phyloP scores from a whole-genome alignment of 1,284 basidiomycete species.

The Microbotryum saponariae region DNA sequence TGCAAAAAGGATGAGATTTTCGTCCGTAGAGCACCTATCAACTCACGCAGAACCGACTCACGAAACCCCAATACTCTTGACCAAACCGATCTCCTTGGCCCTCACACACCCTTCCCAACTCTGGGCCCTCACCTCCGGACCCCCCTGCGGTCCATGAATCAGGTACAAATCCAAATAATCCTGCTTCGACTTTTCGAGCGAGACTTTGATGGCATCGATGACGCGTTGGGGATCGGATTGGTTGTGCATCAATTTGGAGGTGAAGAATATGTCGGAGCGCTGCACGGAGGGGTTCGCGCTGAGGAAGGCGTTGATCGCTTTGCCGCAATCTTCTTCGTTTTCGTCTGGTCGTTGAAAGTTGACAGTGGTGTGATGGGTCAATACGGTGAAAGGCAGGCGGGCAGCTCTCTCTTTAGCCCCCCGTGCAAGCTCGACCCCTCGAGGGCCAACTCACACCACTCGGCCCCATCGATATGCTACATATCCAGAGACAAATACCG shows the following conservation, averaged over 20 bases:
- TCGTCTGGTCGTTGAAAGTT: constrained; percentile 9
- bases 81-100: constrained; percentile 56
- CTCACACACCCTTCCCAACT: constrained; percentile 40
- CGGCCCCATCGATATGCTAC: constrained; percentile 17
- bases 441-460: constrained; percentile 18
- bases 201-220: constrained; percentile 17
- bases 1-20: not conserved
- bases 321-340: constrained; percentile 31
- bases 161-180: constrained; percentile 67
- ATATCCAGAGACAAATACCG: not conserved
- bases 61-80: constrained; percentile 64
- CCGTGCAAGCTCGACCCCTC: too few relatives aligned
- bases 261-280: constrained; percentile 22
- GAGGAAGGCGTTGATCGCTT: constrained; percentile 32
- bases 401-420: too few relatives aligned
- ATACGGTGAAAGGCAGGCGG: too few relatives aligned
- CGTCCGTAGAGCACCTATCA: constrained; percentile 4
- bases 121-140: constrained; percentile 22
- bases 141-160: constrained; percentile 56
- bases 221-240: constrained; percentile 14
- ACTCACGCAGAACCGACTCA: constrained; percentile 44
- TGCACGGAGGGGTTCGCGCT: constrained; percentile 7
- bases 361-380: too few relatives aligned
- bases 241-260: constrained; percentile 31
- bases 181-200: constrained; percentile 18